These are phyloP conservation scores for Gossypioides kirkii DNA, from an alignment of 345 rosid species.

Conservation along the genomic window DNA sequence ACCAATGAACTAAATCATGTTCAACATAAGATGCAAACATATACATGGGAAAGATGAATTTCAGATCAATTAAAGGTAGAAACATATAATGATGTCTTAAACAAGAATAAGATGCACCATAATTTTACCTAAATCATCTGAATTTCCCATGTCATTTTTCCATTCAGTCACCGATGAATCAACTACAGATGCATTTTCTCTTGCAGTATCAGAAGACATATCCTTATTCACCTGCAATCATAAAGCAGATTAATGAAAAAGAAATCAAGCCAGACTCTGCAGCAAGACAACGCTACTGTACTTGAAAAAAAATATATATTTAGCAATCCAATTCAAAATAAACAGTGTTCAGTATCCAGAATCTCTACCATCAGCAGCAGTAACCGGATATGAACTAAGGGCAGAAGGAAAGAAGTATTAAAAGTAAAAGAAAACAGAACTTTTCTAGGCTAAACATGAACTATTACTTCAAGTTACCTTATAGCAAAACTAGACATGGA, in stretches of 20 bases:
- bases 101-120: neutral
- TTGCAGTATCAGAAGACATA: constrained; percentile 83
- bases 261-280: constrained; percentile 3
- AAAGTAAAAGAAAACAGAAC: neutral
- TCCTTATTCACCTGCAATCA: constrained; percentile 28
- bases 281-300: neutral
- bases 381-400: neutral
- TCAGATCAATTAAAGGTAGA: neutral
- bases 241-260: constrained; percentile 11
- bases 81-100: neutral
- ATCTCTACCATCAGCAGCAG: neutral
- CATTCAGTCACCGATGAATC: constrained; percentile 83
- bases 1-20: neutral
- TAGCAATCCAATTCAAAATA: neutral
- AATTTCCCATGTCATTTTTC: constrained; percentile 61
- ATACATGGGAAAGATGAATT: neutral
- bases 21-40: neutral
- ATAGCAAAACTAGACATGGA: neutral
- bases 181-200: constrained; percentile 82
- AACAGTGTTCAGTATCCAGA: neutral
- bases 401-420: neutral
- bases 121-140: constrained; percentile 66
- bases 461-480: neutral
- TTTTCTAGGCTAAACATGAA: neutral
- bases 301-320: neutral